A percentile compares a stretch with the other conserved stretches of the same genome.
These are phyloP conservation scores for Prunus yedoensis DNA, from an alignment of 331 rosid genomes.

Conservation along the genomic window DNA sequence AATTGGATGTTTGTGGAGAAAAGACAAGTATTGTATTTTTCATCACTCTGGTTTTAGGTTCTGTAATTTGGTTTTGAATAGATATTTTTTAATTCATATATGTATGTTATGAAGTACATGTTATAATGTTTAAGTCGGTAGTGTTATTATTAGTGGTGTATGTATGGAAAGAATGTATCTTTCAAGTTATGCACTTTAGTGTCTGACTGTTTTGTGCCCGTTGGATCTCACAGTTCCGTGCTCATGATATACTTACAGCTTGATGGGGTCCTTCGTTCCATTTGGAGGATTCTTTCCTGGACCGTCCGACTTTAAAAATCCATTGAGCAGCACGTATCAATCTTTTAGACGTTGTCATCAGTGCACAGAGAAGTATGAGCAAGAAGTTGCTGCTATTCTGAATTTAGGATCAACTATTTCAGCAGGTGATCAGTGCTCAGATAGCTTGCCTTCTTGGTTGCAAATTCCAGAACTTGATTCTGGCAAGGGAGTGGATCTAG, in stretches of 20 bases:
- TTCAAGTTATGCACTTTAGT: conserved; percentile 27
- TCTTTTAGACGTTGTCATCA: conserved; percentile 48
- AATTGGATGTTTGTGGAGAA: neutral
- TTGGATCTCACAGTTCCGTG: conserved; percentile 55
- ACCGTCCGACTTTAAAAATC: conserved; percentile 50
- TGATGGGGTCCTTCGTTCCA: conserved; percentile 96
- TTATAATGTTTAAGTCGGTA: neutral
- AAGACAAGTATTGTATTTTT: neutral
- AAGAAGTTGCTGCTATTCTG: conserved; percentile 60
- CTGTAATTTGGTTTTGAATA: neutral
- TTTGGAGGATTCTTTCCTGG: conserved; percentile 85
- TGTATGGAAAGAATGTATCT: conserved; percentile 15
- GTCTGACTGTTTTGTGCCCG: conserved; percentile 47
- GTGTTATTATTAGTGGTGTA: neutral
- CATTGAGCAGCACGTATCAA: conserved; percentile 38
- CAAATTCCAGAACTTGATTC: conserved; percentile 47
- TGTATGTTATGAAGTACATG: neutral
- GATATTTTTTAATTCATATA: neutral
- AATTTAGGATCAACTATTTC: conserved; percentile 48
- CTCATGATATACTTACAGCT: conserved; percentile 72
- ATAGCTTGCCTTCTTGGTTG: conserved; percentile 52
- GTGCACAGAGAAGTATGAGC: conserved; percentile 81
- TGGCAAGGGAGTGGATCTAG: conserved; percentile 48
- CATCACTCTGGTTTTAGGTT: conserved; percentile 2
- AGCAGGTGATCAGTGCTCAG: conserved; percentile 34